These are phyloP conservation scores for Colletotrichum sidae DNA, from an alignment of 2,329 filamentous ascomycete species.

Conservation along the genomic window DNA sequence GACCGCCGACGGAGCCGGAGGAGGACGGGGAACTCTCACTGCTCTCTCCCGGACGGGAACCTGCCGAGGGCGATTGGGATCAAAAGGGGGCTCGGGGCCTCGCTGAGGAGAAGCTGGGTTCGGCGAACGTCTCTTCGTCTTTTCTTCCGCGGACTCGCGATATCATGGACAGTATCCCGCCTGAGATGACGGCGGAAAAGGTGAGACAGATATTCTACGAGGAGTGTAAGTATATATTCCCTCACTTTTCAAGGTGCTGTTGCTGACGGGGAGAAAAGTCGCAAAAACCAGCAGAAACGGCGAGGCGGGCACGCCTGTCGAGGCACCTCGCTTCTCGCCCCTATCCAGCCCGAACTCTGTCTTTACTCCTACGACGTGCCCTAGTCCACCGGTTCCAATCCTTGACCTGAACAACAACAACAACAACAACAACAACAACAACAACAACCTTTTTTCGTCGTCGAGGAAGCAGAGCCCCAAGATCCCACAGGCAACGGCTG, in stretches of 20 bases:
- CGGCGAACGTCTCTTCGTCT: constrained; percentile 1
- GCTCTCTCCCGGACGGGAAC: background rate
- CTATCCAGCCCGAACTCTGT: constrained; percentile 17
- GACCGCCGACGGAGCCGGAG: background rate
- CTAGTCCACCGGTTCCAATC: constrained; percentile 17
- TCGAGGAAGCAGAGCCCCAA: constrained; percentile 18
- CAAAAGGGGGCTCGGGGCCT: constrained; percentile 19
- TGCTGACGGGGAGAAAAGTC: constrained; percentile 29
- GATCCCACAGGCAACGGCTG: background rate
- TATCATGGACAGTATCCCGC: constrained; percentile 30
- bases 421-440: background rate
- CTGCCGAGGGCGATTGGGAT: constrained; percentile 8
- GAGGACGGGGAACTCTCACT: constrained; percentile 18
- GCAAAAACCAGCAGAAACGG: constrained; percentile 21
- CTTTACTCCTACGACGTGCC: constrained; percentile 13
- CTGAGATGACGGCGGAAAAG: constrained; percentile 37
- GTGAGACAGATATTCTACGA: constrained; percentile 41
- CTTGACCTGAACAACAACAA: background rate
- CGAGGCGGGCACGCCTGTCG: constrained; percentile 12
- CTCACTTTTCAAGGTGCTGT: too few species aligned
- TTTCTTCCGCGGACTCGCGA: constrained; percentile 15
- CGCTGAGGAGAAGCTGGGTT: background rate
- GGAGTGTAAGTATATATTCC: constrained; percentile 28
- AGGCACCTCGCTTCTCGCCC: constrained; percentile 3
- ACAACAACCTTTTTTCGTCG: constrained; percentile 16